phyloP scores from a whole-genome alignment of 352 stramenopile species.

The Phytopythium mirpurense region DNA sequence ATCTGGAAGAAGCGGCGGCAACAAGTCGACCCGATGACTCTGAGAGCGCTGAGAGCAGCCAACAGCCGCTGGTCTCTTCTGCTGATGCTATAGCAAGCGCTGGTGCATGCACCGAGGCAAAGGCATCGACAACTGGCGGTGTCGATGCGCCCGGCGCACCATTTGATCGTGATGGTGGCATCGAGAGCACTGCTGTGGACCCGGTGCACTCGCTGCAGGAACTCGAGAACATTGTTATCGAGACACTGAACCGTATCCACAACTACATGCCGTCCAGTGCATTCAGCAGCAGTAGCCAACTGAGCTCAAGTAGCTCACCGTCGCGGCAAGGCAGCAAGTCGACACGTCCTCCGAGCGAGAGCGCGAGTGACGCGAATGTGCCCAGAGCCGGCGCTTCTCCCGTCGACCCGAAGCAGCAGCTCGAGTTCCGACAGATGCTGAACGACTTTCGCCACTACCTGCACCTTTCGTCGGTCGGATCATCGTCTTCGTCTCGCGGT shows the following conservation, averaged over 20 bases:
- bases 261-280: not conserved
- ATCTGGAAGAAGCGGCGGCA: too few species aligned
- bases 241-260: not conserved
- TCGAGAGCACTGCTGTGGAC: not conserved
- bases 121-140: not conserved
- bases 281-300: not conserved
- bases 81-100: not conserved
- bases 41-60: too few species aligned
- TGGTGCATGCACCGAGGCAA: too few species aligned
- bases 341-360: not conserved
- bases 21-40: too few species aligned
- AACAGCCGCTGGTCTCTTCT: too few species aligned
- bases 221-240: not conserved
- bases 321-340: not conserved
- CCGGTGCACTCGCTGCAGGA: not conserved
- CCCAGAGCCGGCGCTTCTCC: not conserved
- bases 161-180: not conserved
- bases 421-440: conserved; percentile 39
- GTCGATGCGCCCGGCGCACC: not conserved
- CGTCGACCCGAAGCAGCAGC: conserved; percentile 18
- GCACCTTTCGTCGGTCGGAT: conserved; percentile 4
- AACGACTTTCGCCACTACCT: conserved; percentile 46
- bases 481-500: too few species aligned
- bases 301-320: too few species aligned
- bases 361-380: too few species aligned